Percentiles rank a stretch among this genome's conserved stretches.
phyloP scores from a whole-genome alignment of 2,329 filamentous ascomycete species.

The Trichophyton simii region DNA sequence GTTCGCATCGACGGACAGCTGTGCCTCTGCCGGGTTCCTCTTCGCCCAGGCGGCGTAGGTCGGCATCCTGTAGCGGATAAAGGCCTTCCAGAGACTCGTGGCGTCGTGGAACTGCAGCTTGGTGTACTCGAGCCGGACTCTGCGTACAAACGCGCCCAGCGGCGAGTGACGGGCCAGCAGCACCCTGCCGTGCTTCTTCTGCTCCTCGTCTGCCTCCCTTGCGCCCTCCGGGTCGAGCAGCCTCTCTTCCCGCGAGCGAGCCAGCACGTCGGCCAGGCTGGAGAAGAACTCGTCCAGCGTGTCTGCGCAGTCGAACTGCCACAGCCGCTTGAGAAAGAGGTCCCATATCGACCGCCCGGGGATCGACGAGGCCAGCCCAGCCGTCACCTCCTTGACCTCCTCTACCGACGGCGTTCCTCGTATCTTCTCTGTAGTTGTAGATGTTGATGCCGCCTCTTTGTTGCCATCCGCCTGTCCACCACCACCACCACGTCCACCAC shows the following conservation, averaged over 20 bases:
- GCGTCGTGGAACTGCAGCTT: slow-evolving; percentile 68
- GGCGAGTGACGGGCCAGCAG: slow-evolving; percentile 62
- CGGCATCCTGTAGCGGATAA: slow-evolving; percentile 67
- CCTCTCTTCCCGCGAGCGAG: slow-evolving; percentile 50
- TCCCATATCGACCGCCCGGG: slow-evolving; percentile 82
- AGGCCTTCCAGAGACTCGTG: slow-evolving; percentile 66
- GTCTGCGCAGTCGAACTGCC: slow-evolving; percentile 72
- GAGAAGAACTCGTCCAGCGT: slow-evolving; percentile 66
- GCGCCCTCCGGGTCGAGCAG: slow-evolving; percentile 43
- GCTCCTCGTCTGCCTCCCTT: slow-evolving; percentile 27
- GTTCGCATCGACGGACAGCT: slow-evolving; percentile 49
- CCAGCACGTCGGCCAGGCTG: slow-evolving; percentile 45
- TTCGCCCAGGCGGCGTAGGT: slow-evolving; percentile 52
- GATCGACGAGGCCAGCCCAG: slow-evolving; percentile 38
- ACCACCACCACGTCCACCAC: no score
- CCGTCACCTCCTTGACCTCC: slow-evolving; percentile 38
- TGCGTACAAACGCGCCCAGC: slow-evolving; percentile 66
- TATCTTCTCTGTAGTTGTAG: no score
- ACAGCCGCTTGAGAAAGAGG: slow-evolving; percentile 65
- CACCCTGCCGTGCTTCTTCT: slow-evolving; percentile 38
- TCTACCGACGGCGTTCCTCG: slow-evolving; percentile 23
- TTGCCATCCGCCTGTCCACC: not conserved
- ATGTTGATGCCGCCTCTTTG: not conserved
- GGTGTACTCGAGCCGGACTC: slow-evolving; percentile 65
- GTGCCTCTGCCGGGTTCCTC: slow-evolving; percentile 36